Conservation (phyloP, 2,329 filamentous ascomycete genomes). For the Pseudogymnoascus sp. region DNA sequence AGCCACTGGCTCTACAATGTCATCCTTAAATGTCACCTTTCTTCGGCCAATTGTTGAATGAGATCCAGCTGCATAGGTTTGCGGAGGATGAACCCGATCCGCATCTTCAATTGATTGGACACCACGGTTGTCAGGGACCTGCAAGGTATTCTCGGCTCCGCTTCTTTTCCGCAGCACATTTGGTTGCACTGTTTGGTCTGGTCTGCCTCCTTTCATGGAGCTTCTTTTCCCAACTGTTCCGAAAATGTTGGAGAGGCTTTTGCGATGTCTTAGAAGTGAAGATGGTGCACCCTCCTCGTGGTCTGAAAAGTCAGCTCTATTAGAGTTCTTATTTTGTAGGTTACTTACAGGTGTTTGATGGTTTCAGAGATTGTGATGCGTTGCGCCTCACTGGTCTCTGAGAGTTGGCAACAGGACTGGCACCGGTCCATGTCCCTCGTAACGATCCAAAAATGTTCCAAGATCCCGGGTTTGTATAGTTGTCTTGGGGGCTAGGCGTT, state of each 20-base stretch:
- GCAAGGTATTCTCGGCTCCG: not conserved
- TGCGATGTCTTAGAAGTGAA: slow-evolving; percentile 14
- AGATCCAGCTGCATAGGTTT: not conserved
- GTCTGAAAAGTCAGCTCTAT: not conserved
- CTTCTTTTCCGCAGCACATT: not conserved
- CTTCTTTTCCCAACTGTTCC: slow-evolving; percentile 17
- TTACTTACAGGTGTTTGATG: not conserved
- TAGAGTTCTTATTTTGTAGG: not conserved
- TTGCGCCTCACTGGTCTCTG: not conserved
- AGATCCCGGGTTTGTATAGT: not conserved
- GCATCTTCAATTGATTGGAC: not conserved
- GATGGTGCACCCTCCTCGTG: not conserved
- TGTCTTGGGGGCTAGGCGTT: not conserved
- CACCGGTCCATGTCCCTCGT: not conserved
- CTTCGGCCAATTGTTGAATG: not conserved
- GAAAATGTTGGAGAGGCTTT: slow-evolving; percentile 21
- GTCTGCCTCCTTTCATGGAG: slow-evolving; percentile 10
- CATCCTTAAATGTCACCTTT: not conserved
- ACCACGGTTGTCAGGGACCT: not conserved
- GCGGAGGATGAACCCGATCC: not conserved
- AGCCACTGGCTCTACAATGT: not conserved
- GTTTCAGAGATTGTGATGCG: not conserved
- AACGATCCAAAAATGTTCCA: slow-evolving; percentile 2
- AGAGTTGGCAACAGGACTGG: not conserved
- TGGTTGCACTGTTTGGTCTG: slow-evolving; percentile 12